Evolutionary conservation across 108 stramenopile species (phyloP).

Genomic region (Aurantiochytrium sp.): DNA sequence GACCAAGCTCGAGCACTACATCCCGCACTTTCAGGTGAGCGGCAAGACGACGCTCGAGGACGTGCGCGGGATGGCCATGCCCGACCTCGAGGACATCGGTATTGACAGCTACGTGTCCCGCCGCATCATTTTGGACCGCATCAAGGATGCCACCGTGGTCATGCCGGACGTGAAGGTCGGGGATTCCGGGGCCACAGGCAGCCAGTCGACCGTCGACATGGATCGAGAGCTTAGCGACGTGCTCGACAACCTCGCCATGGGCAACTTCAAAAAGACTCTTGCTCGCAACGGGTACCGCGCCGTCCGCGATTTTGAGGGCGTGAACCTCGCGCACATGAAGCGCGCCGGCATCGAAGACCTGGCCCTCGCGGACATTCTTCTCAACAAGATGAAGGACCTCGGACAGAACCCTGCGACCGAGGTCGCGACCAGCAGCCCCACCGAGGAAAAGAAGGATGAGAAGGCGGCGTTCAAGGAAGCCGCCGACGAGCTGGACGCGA

Average conservation of each 20-base stretch:
- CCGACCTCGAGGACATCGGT: background rate
- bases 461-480: background rate
- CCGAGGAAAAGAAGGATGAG: background rate
- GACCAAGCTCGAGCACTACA: background rate
- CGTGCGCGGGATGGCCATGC: conserved; percentile 1
- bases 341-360: background rate
- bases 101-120: background rate
- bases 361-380: background rate
- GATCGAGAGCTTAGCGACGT: background rate
- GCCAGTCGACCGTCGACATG: background rate
- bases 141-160: background rate
- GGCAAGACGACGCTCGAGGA: background rate
- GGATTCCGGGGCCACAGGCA: background rate
- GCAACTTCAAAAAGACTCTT: background rate
- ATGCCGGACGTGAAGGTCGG: background rate
- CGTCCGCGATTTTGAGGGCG: background rate
- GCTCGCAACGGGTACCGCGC: background rate
- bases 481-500: too few relatives aligned
- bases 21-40: background rate
- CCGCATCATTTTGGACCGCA: background rate
- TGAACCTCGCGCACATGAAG: background rate
- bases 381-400: background rate
- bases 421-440: background rate
- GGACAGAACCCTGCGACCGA: background rate
- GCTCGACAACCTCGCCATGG: background rate